Evolutionary conservation across 345 rosid species (phyloP).

Genomic region (Brassica incana): DNA sequence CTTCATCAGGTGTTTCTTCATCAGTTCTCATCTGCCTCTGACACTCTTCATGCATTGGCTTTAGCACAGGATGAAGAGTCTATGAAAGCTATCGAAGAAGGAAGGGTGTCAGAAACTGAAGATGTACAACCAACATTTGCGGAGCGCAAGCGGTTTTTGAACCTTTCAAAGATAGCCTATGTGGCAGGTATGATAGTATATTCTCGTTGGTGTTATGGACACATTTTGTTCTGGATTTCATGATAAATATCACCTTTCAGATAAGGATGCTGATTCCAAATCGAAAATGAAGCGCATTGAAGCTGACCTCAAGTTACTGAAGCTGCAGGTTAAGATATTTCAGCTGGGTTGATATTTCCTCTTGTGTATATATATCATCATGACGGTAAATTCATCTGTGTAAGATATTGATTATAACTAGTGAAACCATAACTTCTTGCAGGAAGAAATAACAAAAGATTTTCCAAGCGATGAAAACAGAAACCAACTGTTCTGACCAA

Average conservation of each 20-base stretch:
- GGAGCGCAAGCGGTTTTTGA: constrained; percentile 73
- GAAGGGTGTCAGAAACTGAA: constrained; percentile 31
- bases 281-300: constrained; percentile 65
- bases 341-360: not conserved
- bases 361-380: too few relatives aligned
- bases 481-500: constrained; percentile 59
- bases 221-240: not conserved
- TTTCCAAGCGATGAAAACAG: constrained; percentile 44
- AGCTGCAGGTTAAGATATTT: constrained; percentile 62
- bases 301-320: constrained; percentile 83
- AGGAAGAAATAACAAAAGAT: constrained; percentile 64
- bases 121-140: constrained; percentile 48
- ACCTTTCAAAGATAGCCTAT: constrained; percentile 83
- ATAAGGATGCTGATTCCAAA: constrained; percentile 51
- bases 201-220: not conserved
- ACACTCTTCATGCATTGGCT: constrained; percentile 76
- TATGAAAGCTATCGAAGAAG: constrained; percentile 49
- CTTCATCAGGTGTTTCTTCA: constrained; percentile 87
- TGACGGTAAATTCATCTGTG: too few relatives aligned
- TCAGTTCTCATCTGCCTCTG: constrained; percentile 83
- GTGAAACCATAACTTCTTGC: constrained; percentile 23
- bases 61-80: constrained; percentile 62
- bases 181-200: constrained; percentile 58
- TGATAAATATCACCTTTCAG: constrained; percentile 17
- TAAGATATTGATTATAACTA: not conserved